phyloP scores from a whole-genome alignment of 1,139 yeast species.

The Kodamaea plutei region DNA sequence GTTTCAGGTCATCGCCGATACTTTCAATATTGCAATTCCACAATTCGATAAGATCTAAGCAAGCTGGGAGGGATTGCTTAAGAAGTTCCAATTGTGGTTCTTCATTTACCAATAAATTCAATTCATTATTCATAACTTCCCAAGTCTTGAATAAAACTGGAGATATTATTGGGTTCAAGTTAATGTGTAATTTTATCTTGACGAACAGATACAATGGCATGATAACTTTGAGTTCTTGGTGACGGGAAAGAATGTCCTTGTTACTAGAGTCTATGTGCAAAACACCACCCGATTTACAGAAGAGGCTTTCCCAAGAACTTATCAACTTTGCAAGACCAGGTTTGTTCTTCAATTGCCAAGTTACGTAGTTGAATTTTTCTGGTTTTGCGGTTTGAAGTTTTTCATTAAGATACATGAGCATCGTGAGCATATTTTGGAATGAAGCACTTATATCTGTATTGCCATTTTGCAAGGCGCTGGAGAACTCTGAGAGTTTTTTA shows the following conservation, averaged over 20 bases:
- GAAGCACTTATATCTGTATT: constrained; percentile 34
- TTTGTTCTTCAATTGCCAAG: constrained; percentile 60
- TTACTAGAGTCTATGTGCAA: constrained; percentile 51
- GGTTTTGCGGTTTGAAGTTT: constrained; percentile 44
- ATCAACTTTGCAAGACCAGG: constrained; percentile 53
- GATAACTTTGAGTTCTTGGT: constrained; percentile 57
- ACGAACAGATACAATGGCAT: constrained; percentile 63
- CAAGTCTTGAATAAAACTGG: constrained; percentile 61
- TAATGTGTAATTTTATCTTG: constrained; percentile 56
- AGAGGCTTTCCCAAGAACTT: constrained; percentile 63
- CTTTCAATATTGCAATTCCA: constrained; percentile 69
- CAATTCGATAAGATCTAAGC: constrained; percentile 56
- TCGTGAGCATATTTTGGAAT: constrained; percentile 55
- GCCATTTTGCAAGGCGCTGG: constrained; percentile 4
- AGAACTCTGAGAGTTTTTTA: constrained; percentile 2
- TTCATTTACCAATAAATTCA: constrained; percentile 32
- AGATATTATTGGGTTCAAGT: constrained; percentile 54
- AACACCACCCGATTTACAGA: constrained; percentile 57
- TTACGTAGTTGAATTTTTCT: constrained; percentile 29
- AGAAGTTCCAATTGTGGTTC: constrained; percentile 49
- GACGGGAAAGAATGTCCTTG: constrained; percentile 44
- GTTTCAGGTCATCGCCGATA: constrained; percentile 58
- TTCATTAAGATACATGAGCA: constrained; percentile 71
- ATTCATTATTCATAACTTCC: constrained; percentile 54
- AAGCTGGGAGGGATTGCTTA: constrained; percentile 53